Conservation (phyloP, 176 grass and related monocot species). For the Elaeis guineensis region DNA sequence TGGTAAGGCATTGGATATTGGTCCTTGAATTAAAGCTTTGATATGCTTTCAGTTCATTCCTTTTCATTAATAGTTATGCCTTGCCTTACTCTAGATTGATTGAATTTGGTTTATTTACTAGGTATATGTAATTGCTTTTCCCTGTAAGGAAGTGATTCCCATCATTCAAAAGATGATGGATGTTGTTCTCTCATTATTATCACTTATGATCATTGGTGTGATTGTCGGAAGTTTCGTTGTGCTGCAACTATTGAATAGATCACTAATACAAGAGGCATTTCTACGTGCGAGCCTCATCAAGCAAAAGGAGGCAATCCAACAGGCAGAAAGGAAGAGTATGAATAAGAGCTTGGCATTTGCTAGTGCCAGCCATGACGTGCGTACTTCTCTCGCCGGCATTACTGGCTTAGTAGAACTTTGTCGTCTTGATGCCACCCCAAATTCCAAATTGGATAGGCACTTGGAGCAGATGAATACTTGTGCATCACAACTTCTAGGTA, state of each 20-base stretch:
- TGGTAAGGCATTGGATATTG: slow-evolving; percentile 1
- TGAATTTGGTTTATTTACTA: background rate
- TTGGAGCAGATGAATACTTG: slow-evolving; percentile 43
- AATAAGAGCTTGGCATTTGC: slow-evolving; percentile 81
- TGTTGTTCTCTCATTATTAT: background rate
- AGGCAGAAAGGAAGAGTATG: slow-evolving; percentile 82
- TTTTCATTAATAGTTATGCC: background rate
- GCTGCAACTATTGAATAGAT: background rate
- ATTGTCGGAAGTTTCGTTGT: slow-evolving; percentile 2
- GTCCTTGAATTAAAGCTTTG: too few species aligned
- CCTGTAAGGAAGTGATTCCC: background rate
- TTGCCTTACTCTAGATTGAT: too few species aligned
- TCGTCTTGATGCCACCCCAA: background rate
- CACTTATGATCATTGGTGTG: background rate
- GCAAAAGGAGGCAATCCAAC: slow-evolving; percentile 57
- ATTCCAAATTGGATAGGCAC: slow-evolving; percentile 27
- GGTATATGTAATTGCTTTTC: background rate
- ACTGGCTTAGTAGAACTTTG: slow-evolving; percentile 37
- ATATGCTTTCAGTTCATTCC: too few species aligned
- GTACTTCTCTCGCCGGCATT: slow-evolving; percentile 40
- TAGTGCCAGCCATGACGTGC: slow-evolving; percentile 62
- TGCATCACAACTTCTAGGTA: slow-evolving; percentile 54
- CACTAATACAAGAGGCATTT: slow-evolving; percentile 10
- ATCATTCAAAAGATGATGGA: background rate
- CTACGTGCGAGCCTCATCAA: slow-evolving; percentile 39